phyloP scores from a whole-genome alignment of 306 rosid species.

The Prunus fruticosa region DNA sequence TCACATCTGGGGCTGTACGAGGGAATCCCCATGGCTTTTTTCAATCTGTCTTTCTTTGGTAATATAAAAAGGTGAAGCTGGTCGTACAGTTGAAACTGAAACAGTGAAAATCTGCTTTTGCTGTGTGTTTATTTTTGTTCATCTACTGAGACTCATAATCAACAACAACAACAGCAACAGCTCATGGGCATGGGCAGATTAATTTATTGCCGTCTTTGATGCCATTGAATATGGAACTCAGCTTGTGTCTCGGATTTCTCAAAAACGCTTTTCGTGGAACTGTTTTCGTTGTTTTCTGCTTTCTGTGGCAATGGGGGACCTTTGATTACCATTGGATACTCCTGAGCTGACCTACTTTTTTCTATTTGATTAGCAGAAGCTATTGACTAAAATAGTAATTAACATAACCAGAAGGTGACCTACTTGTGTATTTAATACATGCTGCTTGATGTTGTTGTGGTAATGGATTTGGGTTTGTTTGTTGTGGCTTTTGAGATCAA shows the following conservation, averaged over 20 bases:
- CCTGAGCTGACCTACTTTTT: conserved; percentile 45
- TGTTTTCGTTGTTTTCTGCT: conserved; percentile 1
- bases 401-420: conserved; percentile 17
- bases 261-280: neutral
- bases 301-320: neutral
- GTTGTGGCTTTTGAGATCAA: too few species aligned
- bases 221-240: neutral
- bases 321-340: conserved; percentile 44
- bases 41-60: neutral
- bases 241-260: neutral
- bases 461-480: neutral
- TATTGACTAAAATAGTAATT: neutral
- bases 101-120: conserved; percentile 14
- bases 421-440: conserved; percentile 6
- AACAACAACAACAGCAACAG: neutral
- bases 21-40: conserved; percentile 39
- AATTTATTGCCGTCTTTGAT: conserved; percentile 9
- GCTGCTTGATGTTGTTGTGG: neutral
- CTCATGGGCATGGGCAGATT: conserved; percentile 12
- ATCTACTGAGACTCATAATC: neutral
- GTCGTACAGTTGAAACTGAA: conserved; percentile 10
- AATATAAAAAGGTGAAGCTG: conserved; percentile 10
- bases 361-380: neutral
- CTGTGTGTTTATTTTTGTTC: too few species aligned
- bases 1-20: conserved; percentile 27